Percentiles rank a stretch among this genome's conserved stretches.
Evolutionary conservation across 1,139 yeast species (phyloP).

Genomic region (Protomyces macrosporus): DNA sequence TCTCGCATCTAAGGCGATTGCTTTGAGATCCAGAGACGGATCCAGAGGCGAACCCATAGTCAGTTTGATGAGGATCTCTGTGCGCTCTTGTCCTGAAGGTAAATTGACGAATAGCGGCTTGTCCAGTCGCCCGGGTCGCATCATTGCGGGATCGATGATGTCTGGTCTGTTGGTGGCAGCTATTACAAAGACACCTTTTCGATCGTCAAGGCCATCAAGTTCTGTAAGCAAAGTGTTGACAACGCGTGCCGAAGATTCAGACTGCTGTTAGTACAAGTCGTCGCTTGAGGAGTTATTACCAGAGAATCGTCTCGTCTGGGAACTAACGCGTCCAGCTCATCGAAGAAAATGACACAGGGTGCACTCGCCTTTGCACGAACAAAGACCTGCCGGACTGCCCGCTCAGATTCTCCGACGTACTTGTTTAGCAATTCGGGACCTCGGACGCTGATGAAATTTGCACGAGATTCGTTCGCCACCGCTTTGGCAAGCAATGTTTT

Average conservation of each 20-base stretch:
- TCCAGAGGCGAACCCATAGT: conserved; percentile 74
- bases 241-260: conserved; percentile 89
- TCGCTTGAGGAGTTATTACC: not conserved
- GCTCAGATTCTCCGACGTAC: conserved; percentile 93
- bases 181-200: conserved; percentile 87
- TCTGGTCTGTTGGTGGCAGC: conserved; percentile 98
- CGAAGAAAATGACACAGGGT: conserved; percentile 93
- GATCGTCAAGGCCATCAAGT: conserved; percentile 85
- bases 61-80: conserved; percentile 74
- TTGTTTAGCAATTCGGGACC: conserved; percentile 93
- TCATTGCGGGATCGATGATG: conserved; percentile 97
- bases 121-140: conserved; percentile 93
- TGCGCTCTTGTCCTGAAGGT: conserved; percentile 70
- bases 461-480: conserved; percentile 93
- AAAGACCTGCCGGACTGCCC: conserved; percentile 92
- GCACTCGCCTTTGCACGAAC: conserved; percentile 89
- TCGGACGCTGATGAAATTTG: conserved; percentile 88
- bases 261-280: conserved; percentile 36
- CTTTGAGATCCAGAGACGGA: conserved; percentile 53
- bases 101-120: conserved; percentile 87
- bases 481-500: conserved; percentile 93
- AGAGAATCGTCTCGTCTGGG: conserved; percentile 85
- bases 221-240: conserved; percentile 92
- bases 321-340: conserved; percentile 91
- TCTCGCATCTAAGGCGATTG: conserved; percentile 66